Evolutionary conservation across 768 basidiomycete genomes (phyloP).

Genomic region (Russula earlei): DNA sequence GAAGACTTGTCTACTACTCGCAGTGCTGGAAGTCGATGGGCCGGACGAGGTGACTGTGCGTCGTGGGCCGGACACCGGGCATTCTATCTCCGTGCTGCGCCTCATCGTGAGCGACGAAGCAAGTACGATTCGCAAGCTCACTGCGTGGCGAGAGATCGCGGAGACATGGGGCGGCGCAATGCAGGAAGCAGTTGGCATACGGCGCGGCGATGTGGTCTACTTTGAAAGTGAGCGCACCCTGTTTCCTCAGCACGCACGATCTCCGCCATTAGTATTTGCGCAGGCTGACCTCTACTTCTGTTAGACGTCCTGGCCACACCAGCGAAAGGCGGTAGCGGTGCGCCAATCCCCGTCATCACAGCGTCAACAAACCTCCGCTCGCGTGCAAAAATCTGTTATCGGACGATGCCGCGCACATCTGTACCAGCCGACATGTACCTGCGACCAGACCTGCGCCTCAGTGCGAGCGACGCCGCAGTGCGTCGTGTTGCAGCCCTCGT

Average conservation of each 20-base stretch:
- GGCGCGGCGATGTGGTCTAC: constrained; percentile 63
- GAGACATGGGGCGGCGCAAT: constrained; percentile 62
- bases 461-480: constrained; percentile 57
- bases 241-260: too few species aligned
- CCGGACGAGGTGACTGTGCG: constrained; percentile 61
- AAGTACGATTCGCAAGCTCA: constrained; percentile 57
- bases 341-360: constrained; percentile 29
- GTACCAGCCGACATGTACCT: constrained; percentile 44
- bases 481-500: constrained; percentile 57
- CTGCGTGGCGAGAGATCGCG: constrained; percentile 72
- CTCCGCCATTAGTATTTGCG: too few species aligned
- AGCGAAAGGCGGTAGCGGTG: constrained; percentile 26
- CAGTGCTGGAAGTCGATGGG: constrained; percentile 67
- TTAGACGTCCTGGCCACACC: constrained; percentile 46
- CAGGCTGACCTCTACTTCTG: constrained; percentile 28
- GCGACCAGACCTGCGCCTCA: constrained; percentile 66
- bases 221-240: constrained; percentile 50
- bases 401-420: constrained; percentile 48
- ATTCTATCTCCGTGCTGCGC: constrained; percentile 56
- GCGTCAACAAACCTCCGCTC: constrained; percentile 65
- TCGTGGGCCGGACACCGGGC: constrained; percentile 60
- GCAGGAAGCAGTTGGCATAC: constrained; percentile 35
- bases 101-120: constrained; percentile 68
- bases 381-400: constrained; percentile 60
- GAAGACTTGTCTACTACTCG: constrained; percentile 52